Evolutionary conservation across 2,329 filamentous ascomycete species (phyloP).

Genomic region (Sporothrix protearum): DNA sequence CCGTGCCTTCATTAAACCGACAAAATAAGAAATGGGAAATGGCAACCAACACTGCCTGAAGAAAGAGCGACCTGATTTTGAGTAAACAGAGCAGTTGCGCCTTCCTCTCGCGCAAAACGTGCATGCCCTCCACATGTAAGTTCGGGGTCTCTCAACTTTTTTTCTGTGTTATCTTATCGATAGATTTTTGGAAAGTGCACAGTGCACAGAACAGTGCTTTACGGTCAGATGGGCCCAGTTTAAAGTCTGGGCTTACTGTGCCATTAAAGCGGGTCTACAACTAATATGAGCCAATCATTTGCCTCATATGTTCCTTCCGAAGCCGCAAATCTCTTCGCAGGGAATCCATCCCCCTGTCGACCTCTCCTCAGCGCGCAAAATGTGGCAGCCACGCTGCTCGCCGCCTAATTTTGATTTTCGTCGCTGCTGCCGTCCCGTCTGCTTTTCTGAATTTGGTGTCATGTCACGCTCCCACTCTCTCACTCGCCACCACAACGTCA

Average conservation of each 20-base stretch:
- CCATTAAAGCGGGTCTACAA: not conserved
- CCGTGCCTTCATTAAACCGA: not conserved
- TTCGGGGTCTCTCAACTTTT: slow-evolving; percentile 16
- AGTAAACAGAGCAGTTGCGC: slow-evolving; percentile 10
- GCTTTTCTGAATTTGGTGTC: slow-evolving; percentile 19
- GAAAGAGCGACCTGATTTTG: not conserved
- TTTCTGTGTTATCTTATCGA: slow-evolving; percentile 24
- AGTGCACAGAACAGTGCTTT: not conserved
- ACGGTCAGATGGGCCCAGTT: not conserved
- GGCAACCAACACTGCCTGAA: not conserved
- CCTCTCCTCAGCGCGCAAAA: not conserved
- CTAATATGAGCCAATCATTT: slow-evolving; percentile 32
- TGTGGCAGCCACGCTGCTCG: slow-evolving; percentile 13
- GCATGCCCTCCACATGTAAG: not conserved
- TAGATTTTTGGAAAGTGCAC: not conserved
- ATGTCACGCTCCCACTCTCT: slow-evolving; percentile 24
- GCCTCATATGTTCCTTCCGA: slow-evolving; percentile 23
- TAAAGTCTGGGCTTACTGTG: not conserved
- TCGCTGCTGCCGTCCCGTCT: not conserved
- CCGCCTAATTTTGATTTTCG: slow-evolving; percentile 15
- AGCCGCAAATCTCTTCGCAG: slow-evolving; percentile 20
- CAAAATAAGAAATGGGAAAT: not conserved
- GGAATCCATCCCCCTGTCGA: not conserved
- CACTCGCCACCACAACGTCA: slow-evolving; percentile 13
- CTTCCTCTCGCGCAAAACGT: slow-evolving; percentile 11